These are phyloP conservation scores for Fusarium illudens DNA, from an alignment of 2,329 filamentous ascomycete genomes.

Conservation along the genomic window DNA sequence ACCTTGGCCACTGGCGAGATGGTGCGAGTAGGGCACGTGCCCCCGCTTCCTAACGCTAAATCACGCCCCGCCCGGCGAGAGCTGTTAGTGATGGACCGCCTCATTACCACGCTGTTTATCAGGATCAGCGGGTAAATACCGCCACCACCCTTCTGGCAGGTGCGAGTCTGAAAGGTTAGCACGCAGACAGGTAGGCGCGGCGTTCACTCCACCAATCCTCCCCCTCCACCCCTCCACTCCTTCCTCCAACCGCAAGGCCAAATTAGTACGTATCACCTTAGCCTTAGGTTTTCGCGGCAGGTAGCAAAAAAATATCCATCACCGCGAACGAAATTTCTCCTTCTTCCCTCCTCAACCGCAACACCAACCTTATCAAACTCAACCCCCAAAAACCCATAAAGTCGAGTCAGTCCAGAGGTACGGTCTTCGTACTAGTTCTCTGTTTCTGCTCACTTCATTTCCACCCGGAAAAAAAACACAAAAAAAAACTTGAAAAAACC, in stretches of 20 bases:
- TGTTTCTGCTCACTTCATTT: conserved; percentile 66
- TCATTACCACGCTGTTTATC: conserved; percentile 20
- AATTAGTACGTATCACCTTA: conserved; percentile 30
- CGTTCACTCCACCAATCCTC: conserved; percentile 37
- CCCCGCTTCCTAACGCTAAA: conserved; percentile 10
- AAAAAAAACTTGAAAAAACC: conserved; percentile 69
- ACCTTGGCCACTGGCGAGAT: conserved; percentile 34
- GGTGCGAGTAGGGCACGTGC: conserved; percentile 30
- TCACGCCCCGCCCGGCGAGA: neutral
- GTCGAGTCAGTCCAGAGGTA: conserved; percentile 63
- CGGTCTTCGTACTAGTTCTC: conserved; percentile 66
- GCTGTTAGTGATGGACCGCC: conserved; percentile 26
- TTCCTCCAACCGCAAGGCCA: conserved; percentile 37
- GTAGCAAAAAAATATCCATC: conserved; percentile 47
- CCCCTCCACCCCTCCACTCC: conserved; percentile 23
- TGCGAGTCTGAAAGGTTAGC: conserved; percentile 4
- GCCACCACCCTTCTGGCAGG: conserved; percentile 15
- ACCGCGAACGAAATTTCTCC: conserved; percentile 50
- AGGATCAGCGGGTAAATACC: conserved; percentile 20
- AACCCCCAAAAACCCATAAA: conserved; percentile 54
- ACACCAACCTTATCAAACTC: conserved; percentile 59
- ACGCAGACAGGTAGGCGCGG: neutral
- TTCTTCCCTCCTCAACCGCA: conserved; percentile 55
- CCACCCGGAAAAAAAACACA: conserved; percentile 60
- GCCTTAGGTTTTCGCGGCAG: conserved; percentile 34